Percentiles rank a stretch among this genome's conserved stretches.
These are phyloP conservation scores for Wickerhamomyces sp. DNA, from an alignment of 1,139 yeast species.

Conservation along the genomic window DNA sequence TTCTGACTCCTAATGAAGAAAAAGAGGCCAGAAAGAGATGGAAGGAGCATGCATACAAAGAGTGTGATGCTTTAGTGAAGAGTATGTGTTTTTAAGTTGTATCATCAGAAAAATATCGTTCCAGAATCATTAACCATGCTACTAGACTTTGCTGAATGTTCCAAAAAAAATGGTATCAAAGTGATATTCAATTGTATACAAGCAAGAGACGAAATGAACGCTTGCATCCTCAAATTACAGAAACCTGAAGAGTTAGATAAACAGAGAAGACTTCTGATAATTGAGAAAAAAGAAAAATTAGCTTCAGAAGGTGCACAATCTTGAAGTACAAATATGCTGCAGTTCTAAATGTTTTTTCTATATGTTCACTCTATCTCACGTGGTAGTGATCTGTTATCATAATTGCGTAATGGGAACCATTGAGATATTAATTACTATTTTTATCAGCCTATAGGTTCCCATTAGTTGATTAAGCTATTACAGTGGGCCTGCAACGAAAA, in stretches of 20 bases:
- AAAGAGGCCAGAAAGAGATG: conserved; percentile 73
- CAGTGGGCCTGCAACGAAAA: too few relatives aligned
- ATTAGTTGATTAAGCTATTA: too few relatives aligned
- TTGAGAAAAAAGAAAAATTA: conserved; percentile 43
- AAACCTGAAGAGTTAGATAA: conserved; percentile 64
- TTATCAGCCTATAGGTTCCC: too few relatives aligned
- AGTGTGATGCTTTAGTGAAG: conserved; percentile 65
- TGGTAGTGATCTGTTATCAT: too few relatives aligned
- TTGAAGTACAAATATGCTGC: too few relatives aligned
- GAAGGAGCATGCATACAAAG: conserved; percentile 67
- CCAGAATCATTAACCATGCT: conserved; percentile 1
- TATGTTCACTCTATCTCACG: too few relatives aligned
- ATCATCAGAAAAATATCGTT: background rate
- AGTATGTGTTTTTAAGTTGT: conserved; percentile 28
- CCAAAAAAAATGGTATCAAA: conserved; percentile 45
- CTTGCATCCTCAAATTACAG: conserved; percentile 68
- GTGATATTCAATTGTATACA: conserved; percentile 54
- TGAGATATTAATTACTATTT: too few relatives aligned
- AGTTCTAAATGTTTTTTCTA: too few relatives aligned
- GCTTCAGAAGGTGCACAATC: conserved; percentile 17
- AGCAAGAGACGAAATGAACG: conserved; percentile 61
- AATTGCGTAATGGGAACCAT: too few relatives aligned
- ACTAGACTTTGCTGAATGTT: conserved; percentile 47
- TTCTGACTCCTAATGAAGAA: conserved; percentile 82
- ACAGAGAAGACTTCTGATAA: conserved; percentile 62